Evolutionary conservation across 768 basidiomycete genomes (phyloP), one percentile per base, ranked within the genome.

Genomic region (Suillus subluteus): DNA sequence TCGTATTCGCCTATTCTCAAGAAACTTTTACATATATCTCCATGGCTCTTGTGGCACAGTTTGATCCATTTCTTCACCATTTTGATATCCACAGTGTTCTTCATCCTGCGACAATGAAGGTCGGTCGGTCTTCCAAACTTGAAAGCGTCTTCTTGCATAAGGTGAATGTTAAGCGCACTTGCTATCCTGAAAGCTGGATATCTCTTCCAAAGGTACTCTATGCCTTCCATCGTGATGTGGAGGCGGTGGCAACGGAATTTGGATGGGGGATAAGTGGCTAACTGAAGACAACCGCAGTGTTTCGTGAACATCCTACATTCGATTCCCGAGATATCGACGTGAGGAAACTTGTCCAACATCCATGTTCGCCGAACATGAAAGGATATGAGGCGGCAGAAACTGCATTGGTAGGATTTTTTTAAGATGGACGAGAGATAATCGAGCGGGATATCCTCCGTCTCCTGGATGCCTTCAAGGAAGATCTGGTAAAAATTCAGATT

Each of bases 41-140:
- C 40, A 5, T 64, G 63, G 23, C 54, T 38, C 18, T 12, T 11
- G 12, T 64, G 48, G 52, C 63, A 64, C 15, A 65, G 30, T n/a
- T 46, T 62, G 15, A 65, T 38, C 64, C 64, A 65, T 32, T 37
- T 62, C 61, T 56, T 65, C n/a, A 62, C 38, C 37, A 63, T n/a
- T 2, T 59, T 62, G 30, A 65, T 21, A 48, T 65, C 64, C 18
- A 65, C 55, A 8, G 35, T 56, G 26, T 46, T 59, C 21, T 46
- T 62, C 41, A 63, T 15, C 64, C 64, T 65, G 16, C 61, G 64
- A 32, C 64, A 38, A 37, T 65, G 64, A 18, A 65, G 58, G 26
- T 65, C 61, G 54, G 58, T 44, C 8, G 35, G 23, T 43, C 55
- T 63, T 23, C 54, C 23, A 23, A 65, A 63, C 41, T 64, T 65